phyloP scores from a whole-genome alignment of 2,329 filamentous ascomycete genomes.

The Alternaria arborescens region DNA sequence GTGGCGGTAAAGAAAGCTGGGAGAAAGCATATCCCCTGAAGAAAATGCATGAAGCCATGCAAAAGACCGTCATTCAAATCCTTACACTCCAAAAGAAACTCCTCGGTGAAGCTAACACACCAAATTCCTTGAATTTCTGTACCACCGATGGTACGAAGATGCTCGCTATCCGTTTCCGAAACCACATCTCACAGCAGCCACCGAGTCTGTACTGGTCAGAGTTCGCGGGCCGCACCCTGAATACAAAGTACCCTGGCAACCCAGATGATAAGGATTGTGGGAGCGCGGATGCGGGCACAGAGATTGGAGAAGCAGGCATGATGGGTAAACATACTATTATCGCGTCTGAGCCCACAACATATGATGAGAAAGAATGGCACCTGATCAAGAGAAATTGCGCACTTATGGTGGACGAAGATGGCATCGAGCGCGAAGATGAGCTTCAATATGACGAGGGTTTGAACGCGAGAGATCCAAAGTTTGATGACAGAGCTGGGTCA shows the following conservation, averaged over 20 bases:
- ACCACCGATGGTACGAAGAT: conserved; percentile 61
- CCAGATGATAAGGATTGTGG: conserved; percentile 52
- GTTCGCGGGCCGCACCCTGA: conserved; percentile 61
- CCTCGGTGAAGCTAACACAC: conserved; percentile 51
- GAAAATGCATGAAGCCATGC: conserved; percentile 58
- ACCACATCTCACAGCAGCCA: conserved; percentile 61
- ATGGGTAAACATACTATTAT: conserved; percentile 63
- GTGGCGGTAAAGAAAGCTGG: conserved; percentile 52
- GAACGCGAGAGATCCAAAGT: conserved; percentile 53
- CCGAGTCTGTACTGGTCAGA: conserved; percentile 62
- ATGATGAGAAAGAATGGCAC: conserved; percentile 61
- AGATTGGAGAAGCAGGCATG: conserved; percentile 50
- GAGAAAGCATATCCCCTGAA: conserved; percentile 53
- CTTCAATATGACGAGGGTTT: conserved; percentile 51
- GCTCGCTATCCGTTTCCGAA: conserved; percentile 62
- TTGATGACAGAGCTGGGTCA: conserved; percentile 14
- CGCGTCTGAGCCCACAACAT: conserved; percentile 64
- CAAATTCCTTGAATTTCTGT: conserved; percentile 63
- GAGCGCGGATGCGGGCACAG: conserved; percentile 46
- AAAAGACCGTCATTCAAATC: conserved; percentile 58
- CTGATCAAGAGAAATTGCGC: conserved; percentile 60
- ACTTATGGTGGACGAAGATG: conserved; percentile 54
- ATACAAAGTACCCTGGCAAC: conserved; percentile 61
- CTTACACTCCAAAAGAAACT: conserved; percentile 56
- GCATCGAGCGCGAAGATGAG: conserved; percentile 48